Percentiles rank a stretch among this genome's conserved stretches.
These are phyloP conservation scores for Mitragyna speciosa DNA, from an alignment of 257 asterid species.

Conservation along the genomic window DNA sequence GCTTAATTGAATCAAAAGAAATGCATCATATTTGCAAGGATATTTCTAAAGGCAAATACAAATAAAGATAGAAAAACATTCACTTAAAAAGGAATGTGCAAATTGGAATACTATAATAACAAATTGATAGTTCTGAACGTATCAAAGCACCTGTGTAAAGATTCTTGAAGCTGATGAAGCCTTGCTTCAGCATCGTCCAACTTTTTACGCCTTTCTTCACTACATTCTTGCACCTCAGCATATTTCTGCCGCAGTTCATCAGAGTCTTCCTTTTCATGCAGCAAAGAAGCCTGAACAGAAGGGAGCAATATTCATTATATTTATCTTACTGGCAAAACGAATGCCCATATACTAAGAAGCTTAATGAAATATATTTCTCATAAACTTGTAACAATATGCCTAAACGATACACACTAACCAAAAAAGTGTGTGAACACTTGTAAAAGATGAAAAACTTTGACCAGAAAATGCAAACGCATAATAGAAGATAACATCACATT, in stretches of 20 bases:
- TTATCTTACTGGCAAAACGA: not conserved
- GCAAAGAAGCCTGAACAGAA: conserved; percentile 55
- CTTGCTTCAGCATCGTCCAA: conserved; percentile 78
- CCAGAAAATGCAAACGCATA: not conserved
- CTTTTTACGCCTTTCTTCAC: conserved; percentile 63
- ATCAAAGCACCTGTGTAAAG: conserved; percentile 65
- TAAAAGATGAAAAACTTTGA: not conserved
- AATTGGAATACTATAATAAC: conserved; percentile 11
- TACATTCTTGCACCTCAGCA: conserved; percentile 52
- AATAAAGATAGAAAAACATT: conserved; percentile 4
- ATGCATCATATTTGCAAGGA: not conserved
- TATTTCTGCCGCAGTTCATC: conserved; percentile 61
- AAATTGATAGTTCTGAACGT: not conserved
- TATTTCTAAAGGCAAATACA: not conserved
- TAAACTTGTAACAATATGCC: not conserved
- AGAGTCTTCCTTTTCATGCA: conserved; percentile 52
- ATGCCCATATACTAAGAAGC: not conserved
- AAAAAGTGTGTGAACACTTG: not conserved
- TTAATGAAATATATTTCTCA: not conserved
- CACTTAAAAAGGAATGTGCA: not conserved
- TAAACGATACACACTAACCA: not conserved
- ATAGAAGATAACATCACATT: not conserved
- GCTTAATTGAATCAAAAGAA: not conserved
- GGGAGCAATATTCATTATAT: not conserved
- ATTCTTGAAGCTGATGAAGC: conserved; percentile 74